Base-by-base conservation (phyloP, 2,329 filamentous ascomycete genomes). In the Colletotrichum cordylinicola region DNA sequence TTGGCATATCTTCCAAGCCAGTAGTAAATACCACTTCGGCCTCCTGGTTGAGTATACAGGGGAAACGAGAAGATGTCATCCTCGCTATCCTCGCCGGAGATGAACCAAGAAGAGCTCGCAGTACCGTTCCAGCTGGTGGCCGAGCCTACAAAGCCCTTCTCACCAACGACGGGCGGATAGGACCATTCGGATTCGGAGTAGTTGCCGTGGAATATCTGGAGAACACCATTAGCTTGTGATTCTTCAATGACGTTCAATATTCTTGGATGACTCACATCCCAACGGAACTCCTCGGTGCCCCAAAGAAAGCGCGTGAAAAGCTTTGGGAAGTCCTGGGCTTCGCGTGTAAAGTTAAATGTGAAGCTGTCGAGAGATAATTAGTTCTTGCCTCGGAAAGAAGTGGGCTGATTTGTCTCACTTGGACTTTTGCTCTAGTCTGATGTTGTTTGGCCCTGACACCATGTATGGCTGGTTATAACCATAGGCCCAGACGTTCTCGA, bases 71-170 rank as follows among this genome's bases (percentile, higher is more conserved):
- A 70, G 21, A 74, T 18, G 7, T 74, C 67, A 21, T 70, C 60
- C 8, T 74, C 72, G 8, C n/a, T 66, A 8, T 74, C 60, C 6
- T 70, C 27, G 3, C 60, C 60, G 1, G 60, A 58, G 2, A 35
- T 18, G 35, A 74, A 70, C 67, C 58, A 37, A 4, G 24, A 7
- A 5, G 60, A 37, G 4, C 16, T n/a, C 4, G 43, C 58, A 2
- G 67, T 70, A 6, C 60, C 48, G 48, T 60, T 70, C 73, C 73
- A 75, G n/a, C 82, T 84, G 4, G 85, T 85, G 6, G 85, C 85
- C 1, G 86, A 85, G 29, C 87, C 87, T 67, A 89, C 77, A 69
- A 83, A 89, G 15, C 83, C 83, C n/a, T 81, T 80, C 66, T 84
- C 67, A 21, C 86, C 86, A 7, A 82, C 76, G 2, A 80, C 77